Conservation (phyloP, 768 basidiomycete species). For the Leccinum fibrillosum region DNA sequence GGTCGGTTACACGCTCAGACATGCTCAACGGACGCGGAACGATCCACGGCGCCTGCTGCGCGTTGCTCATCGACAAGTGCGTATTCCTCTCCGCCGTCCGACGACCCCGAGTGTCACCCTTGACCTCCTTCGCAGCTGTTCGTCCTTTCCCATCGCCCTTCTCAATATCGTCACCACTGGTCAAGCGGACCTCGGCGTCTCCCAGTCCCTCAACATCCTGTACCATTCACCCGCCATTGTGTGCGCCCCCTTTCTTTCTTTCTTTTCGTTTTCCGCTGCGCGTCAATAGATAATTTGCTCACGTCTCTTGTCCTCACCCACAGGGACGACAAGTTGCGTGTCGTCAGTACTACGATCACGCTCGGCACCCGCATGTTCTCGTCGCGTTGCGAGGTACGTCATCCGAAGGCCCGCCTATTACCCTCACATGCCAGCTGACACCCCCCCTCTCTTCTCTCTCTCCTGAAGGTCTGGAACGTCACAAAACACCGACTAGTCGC, state of each 20-base stretch:
- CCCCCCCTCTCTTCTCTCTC: neutral
- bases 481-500: conserved; percentile 50
- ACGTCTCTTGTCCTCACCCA: neutral
- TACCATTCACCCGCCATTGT: conserved; percentile 54
- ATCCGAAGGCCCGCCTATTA: neutral
- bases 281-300: neutral
- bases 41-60: conserved; percentile 56
- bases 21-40: conserved; percentile 50
- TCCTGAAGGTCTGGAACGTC: conserved; percentile 51
- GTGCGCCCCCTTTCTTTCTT: conserved; percentile 25
- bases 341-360: conserved; percentile 51
- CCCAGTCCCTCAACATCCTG: conserved; percentile 49
- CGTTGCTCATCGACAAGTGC: conserved; percentile 51
- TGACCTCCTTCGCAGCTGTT: conserved; percentile 38
- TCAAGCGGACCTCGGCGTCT: conserved; percentile 36
- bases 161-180: conserved; percentile 26
- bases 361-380: conserved; percentile 47
- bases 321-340: conserved; percentile 49
- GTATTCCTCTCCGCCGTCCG: conserved; percentile 11
- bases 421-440: neutral
- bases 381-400: conserved; percentile 46
- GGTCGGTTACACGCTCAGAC: conserved; percentile 31
- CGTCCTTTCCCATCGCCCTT: conserved; percentile 44
- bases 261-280: neutral
- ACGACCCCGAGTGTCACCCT: neutral